These are phyloP conservation scores for Amanita exitialis DNA, from an alignment of 768 basidiomycete species.

Conservation along the genomic window DNA sequence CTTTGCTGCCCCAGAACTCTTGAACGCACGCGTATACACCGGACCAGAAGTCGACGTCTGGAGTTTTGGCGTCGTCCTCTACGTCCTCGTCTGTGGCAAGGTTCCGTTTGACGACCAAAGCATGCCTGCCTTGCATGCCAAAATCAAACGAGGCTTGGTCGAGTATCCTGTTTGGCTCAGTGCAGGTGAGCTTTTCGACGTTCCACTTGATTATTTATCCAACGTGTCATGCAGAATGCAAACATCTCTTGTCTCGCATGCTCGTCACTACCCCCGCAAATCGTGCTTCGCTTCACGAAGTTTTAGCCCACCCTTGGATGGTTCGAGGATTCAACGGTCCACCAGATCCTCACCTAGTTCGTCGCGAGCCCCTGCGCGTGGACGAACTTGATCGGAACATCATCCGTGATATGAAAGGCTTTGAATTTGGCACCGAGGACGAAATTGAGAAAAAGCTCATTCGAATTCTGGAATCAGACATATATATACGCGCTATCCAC, in stretches of 20 bases:
- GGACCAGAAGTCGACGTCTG: slow-evolving; percentile 98
- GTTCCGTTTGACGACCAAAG: slow-evolving; percentile 99
- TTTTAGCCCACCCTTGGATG: slow-evolving; percentile 89
- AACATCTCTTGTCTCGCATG: slow-evolving; percentile 88
- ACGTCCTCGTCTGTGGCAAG: slow-evolving; percentile 96
- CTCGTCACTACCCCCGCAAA: slow-evolving; percentile 86
- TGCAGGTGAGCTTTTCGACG: slow-evolving; percentile 46
- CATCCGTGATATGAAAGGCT: slow-evolving; percentile 87
- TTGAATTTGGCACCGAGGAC: slow-evolving; percentile 88
- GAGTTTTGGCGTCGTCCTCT: slow-evolving; percentile 98
- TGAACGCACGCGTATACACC: slow-evolving; percentile 94
- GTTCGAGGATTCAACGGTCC: slow-evolving; percentile 73
- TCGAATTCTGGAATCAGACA: slow-evolving; percentile 67
- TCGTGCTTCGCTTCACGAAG: slow-evolving; percentile 77
- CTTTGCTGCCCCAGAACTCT: slow-evolving; percentile 95
- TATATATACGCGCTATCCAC: slow-evolving; percentile 62
- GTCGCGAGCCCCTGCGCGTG: slow-evolving; percentile 79
- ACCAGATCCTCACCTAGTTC: slow-evolving; percentile 77
- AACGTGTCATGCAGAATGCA: slow-evolving; percentile 60
- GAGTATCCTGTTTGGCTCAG: slow-evolving; percentile 98
- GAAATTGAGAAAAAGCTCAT: slow-evolving; percentile 72
- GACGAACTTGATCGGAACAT: slow-evolving; percentile 86
- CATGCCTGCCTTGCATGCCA: slow-evolving; percentile 98
- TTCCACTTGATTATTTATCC: background rate
- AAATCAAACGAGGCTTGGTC: slow-evolving; percentile 95